phyloP scores from a whole-genome alignment of 2,329 filamentous ascomycete genomes.

The Penicillium sp. region DNA sequence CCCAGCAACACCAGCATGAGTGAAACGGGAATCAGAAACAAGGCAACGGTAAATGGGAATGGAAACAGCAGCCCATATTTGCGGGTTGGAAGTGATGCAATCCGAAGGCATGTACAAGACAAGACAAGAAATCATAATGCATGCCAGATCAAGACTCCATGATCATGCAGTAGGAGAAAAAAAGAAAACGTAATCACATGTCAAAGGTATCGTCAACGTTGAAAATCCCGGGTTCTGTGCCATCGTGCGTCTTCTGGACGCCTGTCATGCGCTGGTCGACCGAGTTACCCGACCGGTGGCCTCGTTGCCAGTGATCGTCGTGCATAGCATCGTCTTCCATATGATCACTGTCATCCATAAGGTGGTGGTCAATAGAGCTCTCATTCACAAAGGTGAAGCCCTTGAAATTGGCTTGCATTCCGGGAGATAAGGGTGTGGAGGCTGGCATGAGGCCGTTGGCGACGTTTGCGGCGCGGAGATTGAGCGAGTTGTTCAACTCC shows the following conservation, averaged over 20 bases:
- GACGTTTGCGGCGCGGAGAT: constrained; percentile 78
- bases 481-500: constrained; percentile 75
- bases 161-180: constrained; percentile 28
- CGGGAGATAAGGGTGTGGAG: constrained; percentile 85
- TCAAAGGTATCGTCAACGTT: constrained; percentile 40
- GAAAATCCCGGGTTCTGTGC: constrained; percentile 35
- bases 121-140: constrained; percentile 19
- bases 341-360: constrained; percentile 31
- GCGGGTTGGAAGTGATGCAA: constrained; percentile 16
- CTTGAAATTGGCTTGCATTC: constrained; percentile 95
- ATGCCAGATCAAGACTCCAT: constrained; percentile 33
- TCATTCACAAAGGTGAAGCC: constrained; percentile 99
- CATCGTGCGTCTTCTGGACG: constrained; percentile 34
- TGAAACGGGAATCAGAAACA: background rate
- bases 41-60: background rate
- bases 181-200: constrained; percentile 34
- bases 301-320: constrained; percentile 31
- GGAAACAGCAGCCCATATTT: constrained; percentile 13
- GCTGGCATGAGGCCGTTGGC: constrained; percentile 72
- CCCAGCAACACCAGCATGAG: background rate
- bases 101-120: constrained; percentile 29
- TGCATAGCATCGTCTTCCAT: constrained; percentile 39
- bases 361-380: constrained; percentile 68
- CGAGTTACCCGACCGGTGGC: constrained; percentile 26
- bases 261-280: constrained; percentile 39